A percentile compares a stretch with the other conserved stretches of the same genome.
phyloP scores from a whole-genome alignment of 257 asterid species.

The Nicotiana undulata region DNA sequence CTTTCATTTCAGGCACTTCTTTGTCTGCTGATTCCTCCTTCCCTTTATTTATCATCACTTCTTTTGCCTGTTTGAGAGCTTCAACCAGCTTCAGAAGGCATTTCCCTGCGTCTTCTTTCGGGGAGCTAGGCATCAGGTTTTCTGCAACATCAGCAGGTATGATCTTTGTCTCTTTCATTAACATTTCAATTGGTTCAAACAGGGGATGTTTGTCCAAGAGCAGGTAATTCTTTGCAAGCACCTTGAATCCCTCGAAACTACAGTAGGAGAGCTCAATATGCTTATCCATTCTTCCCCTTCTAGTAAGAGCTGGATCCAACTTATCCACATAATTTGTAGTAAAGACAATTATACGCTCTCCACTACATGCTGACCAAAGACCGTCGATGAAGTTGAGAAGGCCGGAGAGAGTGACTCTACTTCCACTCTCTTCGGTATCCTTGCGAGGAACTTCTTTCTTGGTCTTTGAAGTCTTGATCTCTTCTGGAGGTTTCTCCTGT shows the following conservation, averaged over 20 bases:
- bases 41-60: not conserved
- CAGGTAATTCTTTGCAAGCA: conserved; percentile 18
- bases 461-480: not conserved
- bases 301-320: conserved; percentile 17
- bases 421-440: conserved; percentile 6
- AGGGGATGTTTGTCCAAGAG: conserved; percentile 7
- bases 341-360: conserved; percentile 17
- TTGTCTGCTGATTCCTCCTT: not conserved
- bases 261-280: conserved; percentile 19
- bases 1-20: not conserved
- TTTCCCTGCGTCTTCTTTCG: conserved; percentile 8
- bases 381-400: conserved; percentile 16
- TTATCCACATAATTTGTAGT: conserved; percentile 18
- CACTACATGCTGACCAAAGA: conserved; percentile 17
- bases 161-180: conserved; percentile 15
- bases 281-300: conserved; percentile 25
- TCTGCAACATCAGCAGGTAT: conserved; percentile 22
- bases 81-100: conserved; percentile 14
- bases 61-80: conserved; percentile 9
- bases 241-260: conserved; percentile 21
- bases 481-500: not conserved
- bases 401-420: conserved; percentile 16
- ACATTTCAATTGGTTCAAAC: not conserved
- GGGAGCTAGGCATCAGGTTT: conserved; percentile 18
- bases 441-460: not conserved